A percentile compares a stretch with the other conserved stretches of the same genome.
These are phyloP conservation scores for Saccharomycopsis malanga DNA, from an alignment of 805 yeast genomes.

Conservation along the genomic window DNA sequence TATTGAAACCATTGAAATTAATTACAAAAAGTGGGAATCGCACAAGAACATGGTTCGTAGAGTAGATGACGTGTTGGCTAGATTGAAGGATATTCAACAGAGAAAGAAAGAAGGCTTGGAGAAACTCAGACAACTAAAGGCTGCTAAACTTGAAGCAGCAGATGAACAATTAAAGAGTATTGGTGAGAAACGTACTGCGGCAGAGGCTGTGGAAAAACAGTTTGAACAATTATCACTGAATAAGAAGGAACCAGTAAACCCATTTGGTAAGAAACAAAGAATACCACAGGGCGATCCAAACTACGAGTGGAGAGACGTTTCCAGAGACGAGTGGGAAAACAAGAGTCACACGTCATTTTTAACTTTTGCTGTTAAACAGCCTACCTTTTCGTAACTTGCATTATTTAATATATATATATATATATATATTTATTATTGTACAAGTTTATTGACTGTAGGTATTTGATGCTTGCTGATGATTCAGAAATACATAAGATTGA, in stretches of 20 bases:
- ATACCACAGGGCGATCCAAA: conserved; percentile 80
- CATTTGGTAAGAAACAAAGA: conserved; percentile 86
- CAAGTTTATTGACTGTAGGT: too few species aligned
- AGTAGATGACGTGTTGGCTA: conserved; percentile 69
- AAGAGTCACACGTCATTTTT: conserved; percentile 92
- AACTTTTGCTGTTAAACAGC: conserved; percentile 66
- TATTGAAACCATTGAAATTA: conserved; percentile 88
- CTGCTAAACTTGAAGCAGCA: conserved; percentile 6
- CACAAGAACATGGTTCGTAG: conserved; percentile 81
- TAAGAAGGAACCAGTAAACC: conserved; percentile 61
- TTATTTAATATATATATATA: background rate
- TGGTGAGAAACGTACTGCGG: conserved; percentile 17
- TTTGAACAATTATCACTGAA: conserved; percentile 24
- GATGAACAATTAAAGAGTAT: conserved; percentile 25
- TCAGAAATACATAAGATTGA: background rate
- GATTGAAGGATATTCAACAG: conserved; percentile 71
- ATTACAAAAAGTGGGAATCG: conserved; percentile 81
- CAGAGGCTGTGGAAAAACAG: conserved; percentile 18
- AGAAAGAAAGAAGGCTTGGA: conserved; percentile 64
- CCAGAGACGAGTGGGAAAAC: conserved; percentile 75
- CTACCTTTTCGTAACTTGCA: background rate
- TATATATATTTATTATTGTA: background rate
- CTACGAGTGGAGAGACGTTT: conserved; percentile 78
- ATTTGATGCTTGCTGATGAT: too few species aligned
- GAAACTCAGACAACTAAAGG: conserved; percentile 32